A percentile compares a stretch with the other conserved stretches of the same genome.
Conservation (phyloP, 169 alveolate species). For the Cryptosporidium canis region DNA sequence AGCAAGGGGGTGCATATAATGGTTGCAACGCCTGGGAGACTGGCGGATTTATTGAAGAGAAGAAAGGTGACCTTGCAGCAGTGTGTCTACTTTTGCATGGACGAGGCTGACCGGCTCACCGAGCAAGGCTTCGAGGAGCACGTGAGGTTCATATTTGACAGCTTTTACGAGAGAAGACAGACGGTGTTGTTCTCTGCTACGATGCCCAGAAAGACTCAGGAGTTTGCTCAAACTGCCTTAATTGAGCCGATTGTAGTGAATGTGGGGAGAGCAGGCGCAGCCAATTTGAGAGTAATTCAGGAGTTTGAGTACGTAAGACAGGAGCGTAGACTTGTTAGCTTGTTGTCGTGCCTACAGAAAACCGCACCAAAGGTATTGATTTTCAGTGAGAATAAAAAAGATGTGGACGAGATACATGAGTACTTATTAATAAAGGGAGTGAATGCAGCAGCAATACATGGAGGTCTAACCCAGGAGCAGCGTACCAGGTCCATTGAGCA, state of each 20-base stretch:
- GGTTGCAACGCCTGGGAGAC: slow-evolving; percentile 98
- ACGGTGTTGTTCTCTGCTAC: slow-evolving; percentile 97
- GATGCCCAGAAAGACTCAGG: slow-evolving; percentile 95
- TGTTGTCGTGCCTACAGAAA: slow-evolving; percentile 90
- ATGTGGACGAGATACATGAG: slow-evolving; percentile 95
- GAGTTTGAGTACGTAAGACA: slow-evolving; percentile 92
- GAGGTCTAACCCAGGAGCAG: slow-evolving; percentile 90
- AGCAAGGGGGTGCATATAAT: slow-evolving; percentile 91
- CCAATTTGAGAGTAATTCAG: slow-evolving; percentile 91
- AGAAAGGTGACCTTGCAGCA: slow-evolving; percentile 86
- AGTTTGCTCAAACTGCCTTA: slow-evolving; percentile 92
- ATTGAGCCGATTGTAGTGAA: slow-evolving; percentile 92
- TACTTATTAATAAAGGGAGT: slow-evolving; percentile 88
- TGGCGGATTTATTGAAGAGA: slow-evolving; percentile 91
- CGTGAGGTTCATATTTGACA: slow-evolving; percentile 87
- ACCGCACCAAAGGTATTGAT: slow-evolving; percentile 95
- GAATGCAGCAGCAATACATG: slow-evolving; percentile 90
- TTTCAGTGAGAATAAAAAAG: slow-evolving; percentile 93
- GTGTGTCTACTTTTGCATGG: slow-evolving; percentile 92
- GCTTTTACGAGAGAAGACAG: slow-evolving; percentile 90
- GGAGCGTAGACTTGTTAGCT: slow-evolving; percentile 88
- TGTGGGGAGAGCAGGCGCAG: slow-evolving; percentile 94
- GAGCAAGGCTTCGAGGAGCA: slow-evolving; percentile 96
- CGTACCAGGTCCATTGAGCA: slow-evolving; percentile 84
- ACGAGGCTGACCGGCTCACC: slow-evolving; percentile 95